Base-by-base conservation (phyloP, 495 filamentous ascomycete species). In the Aspergillus asperescens region DNA sequence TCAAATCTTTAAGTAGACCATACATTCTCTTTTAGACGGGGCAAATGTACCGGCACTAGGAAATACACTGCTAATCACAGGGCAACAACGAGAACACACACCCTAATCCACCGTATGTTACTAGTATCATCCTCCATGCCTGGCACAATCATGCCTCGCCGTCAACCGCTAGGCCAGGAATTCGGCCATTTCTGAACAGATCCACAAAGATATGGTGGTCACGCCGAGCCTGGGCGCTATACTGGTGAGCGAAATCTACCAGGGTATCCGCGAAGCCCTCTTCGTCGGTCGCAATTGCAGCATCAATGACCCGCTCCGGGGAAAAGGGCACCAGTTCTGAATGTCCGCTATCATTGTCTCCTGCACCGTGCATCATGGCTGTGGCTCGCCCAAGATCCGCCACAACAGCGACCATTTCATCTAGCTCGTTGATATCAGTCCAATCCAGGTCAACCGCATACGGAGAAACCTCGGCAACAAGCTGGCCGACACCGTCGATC, bases 171-270 rank as follows among this genome's bases (percentile, higher is more conserved):
- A 55, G 19, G 1, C 53, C 55, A 16, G 55, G 43, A 22, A 58
- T 58, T 1, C 38, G 43, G 7, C 55, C 55, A 53, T 52, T 52
- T 12, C 55, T 25, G 28, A 58, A 58, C 24, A 58, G 18, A 50
- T 58, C 55, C 13, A 58, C 49, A 39, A 58, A 58, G 25, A 58
- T 58, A 12, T 58, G 49, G 31, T 58, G 55, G 24, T 58, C 55
- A 7, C 28, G 25, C 18, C 55, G 23, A 2, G 55, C 34, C 38
- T 53, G 42, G 4, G 43, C 49, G 5, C 55, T 49, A 41, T 58
- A 58, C 43, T 13, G 15, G 45, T 58, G 55, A n/a, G 55, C 55
- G 39, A 58, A 58, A 7, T 40, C 28, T 4, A 58, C 50, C 15
- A 58, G 22, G 3, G 32, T 8, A 5, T 49, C 20, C 13, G 15